Base-by-base conservation (phyloP, 148 eudicot genomes). In the Beta vulgaris region DNA sequence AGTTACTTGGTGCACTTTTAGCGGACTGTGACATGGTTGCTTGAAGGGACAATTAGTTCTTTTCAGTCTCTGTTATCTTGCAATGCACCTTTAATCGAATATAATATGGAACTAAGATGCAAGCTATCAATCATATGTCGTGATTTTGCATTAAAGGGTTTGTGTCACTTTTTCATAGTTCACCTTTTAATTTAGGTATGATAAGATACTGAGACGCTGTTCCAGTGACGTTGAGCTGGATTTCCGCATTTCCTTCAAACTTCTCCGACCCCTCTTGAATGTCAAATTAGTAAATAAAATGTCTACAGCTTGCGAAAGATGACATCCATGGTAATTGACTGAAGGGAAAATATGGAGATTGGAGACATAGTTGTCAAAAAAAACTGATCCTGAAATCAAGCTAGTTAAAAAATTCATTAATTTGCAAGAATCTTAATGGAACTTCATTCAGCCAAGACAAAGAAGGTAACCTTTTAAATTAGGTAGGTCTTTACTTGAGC, bases 81-180 rank as follows among this genome's bases (percentile, higher is more conserved):
- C 49, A 23, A 25, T 61, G 21, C 44, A 57, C 8, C 26, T 69
- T 29, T 58, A 11, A 6, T 58, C 35, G 7, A 31, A 23, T 34
- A 2, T 16, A 46, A 31, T 31, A 37, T 43, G 74, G 23, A 32
- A 76, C 25, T 76, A 76, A 29, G 67, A 32, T 76, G 44, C 57
- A 32, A 31, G 44, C 37, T 58, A 21, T 66, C 19, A 8, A 37
- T 58, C 29, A 35, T 34, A 32, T 32, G 67, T 34, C 26, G 8
- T 29, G n/a, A 59, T 39, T 28, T 26, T 67, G 13, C 58, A 15
- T 5, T 26, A 28, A 25, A 21, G 26, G 8, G 51, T 68, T 32
- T 6, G 44, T 37, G 49, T 53, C 29, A 54, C 28, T 55, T 35
- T 25, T 40, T n/a, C n/a, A 19, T 15, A 51, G 68, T 57, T 66